These are phyloP conservation scores for Nannochloris sp. DNA, from an alignment of 139 green algal species.

Conservation along the genomic window DNA sequence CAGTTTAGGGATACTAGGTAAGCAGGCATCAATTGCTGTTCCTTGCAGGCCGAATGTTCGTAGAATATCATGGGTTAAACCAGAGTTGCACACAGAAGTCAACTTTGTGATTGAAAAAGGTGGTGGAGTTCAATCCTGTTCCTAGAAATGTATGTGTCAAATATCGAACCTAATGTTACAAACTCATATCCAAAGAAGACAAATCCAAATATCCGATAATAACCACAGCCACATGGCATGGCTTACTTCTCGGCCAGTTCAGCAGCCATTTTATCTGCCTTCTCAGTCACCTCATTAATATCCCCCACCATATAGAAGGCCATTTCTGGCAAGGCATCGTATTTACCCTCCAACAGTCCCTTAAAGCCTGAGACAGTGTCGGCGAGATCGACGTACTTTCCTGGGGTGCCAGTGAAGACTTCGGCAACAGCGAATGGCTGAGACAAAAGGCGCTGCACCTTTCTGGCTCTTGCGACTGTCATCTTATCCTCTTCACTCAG, in stretches of 20 bases:
- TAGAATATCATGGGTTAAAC: no score
- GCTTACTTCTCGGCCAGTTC: conserved; percentile 20
- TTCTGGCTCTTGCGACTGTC: conserved; percentile 91
- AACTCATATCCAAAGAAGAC: background rate
- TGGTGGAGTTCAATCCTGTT: no score
- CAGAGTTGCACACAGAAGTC: no score
- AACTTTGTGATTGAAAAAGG: no score
- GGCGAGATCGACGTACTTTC: conserved; percentile 94
- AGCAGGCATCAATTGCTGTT: no score
- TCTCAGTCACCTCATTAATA: conserved; percentile 71
- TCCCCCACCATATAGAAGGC: conserved; percentile 99
- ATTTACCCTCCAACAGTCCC: conserved; percentile 85
- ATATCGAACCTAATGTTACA: no score
- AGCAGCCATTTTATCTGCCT: conserved; percentile 58
- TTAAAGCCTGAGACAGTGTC: conserved; percentile 93
- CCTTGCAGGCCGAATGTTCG: no score
- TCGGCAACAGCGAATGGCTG: conserved; percentile 99
- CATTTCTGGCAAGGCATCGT: conserved; percentile 97
- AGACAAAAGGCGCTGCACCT: conserved; percentile 98
- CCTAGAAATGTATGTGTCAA: no score
- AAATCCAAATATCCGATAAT: background rate
- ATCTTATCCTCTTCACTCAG: conserved; percentile 99
- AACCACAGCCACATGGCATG: conserved; percentile 2
- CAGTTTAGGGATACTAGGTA: no score
- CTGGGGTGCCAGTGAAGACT: conserved; percentile 95